phyloP scores from a whole-genome alignment of 2,329 filamentous ascomycete species.

The Colletotrichum liaoningense region DNA sequence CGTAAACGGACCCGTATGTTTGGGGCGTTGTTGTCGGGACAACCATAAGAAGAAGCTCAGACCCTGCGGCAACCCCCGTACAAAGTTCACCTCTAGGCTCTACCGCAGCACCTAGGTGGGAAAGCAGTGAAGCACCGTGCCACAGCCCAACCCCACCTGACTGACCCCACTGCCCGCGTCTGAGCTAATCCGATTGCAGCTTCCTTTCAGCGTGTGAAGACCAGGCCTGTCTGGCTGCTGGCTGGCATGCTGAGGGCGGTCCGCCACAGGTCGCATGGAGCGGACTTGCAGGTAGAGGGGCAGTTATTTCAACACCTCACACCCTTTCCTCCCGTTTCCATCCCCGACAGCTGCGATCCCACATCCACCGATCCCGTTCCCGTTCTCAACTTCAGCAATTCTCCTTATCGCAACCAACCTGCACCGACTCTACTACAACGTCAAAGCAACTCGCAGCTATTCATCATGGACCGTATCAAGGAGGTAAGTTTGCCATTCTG shows the following conservation, averaged over 20 bases:
- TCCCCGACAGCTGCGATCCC: slow-evolving; percentile 38
- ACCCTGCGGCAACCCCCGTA: slow-evolving; percentile 26
- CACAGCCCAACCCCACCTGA: slow-evolving; percentile 30
- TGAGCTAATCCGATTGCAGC: slow-evolving; percentile 36
- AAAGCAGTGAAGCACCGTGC: slow-evolving; percentile 13
- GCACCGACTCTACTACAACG: slow-evolving; percentile 44
- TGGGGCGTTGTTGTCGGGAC: slow-evolving; percentile 28
- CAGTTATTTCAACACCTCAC: slow-evolving; percentile 47
- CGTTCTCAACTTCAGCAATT: slow-evolving; percentile 43
- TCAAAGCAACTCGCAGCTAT: slow-evolving; percentile 35
- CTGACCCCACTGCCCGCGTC: slow-evolving; percentile 25
- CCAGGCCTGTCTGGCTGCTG: slow-evolving; percentile 21
- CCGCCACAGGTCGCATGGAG: slow-evolving; percentile 33
- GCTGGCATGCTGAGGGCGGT: slow-evolving; percentile 30
- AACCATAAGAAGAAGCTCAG: slow-evolving; percentile 27
- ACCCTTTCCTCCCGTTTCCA: slow-evolving; percentile 45
- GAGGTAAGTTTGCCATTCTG: slow-evolving; percentile 72
- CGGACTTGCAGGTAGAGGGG: slow-evolving; percentile 53
- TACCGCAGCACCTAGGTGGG: too few species aligned
- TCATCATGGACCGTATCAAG: slow-evolving; percentile 86
- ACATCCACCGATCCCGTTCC: slow-evolving; percentile 41
- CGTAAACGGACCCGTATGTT: slow-evolving; percentile 22
- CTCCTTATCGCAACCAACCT: slow-evolving; percentile 36
- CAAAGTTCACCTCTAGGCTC: background rate
- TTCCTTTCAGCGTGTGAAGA: slow-evolving; percentile 24